These are phyloP conservation scores for Dactylellina drechsleri DNA, from an alignment of 2,329 filamentous ascomycete species.

Conservation along the genomic window DNA sequence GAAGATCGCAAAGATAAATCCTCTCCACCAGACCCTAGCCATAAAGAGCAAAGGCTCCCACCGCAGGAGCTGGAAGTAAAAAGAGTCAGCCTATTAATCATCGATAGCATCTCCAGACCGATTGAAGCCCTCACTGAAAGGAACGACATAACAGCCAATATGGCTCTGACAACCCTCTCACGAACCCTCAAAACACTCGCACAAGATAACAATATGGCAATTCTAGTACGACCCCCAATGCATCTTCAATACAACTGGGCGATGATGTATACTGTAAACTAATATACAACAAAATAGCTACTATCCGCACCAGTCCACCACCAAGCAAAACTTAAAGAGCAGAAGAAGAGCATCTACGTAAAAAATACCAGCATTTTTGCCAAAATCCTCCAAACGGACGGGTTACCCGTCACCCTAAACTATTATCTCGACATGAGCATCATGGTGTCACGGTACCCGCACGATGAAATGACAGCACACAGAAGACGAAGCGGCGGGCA, in stretches of 20 bases:
- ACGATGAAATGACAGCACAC: constrained; percentile 19
- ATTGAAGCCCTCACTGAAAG: constrained; percentile 27
- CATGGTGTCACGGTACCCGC: constrained; percentile 38
- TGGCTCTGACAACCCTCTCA: constrained; percentile 17
- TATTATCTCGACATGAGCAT: constrained; percentile 27
- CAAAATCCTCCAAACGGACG: constrained; percentile 24
- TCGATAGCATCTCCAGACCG: constrained; percentile 48
- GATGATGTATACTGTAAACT: too few relatives aligned
- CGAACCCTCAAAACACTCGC: constrained; percentile 26
- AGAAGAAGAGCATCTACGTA: constrained; percentile 18
- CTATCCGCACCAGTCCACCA: constrained; percentile 26
- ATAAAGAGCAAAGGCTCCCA: not conserved
- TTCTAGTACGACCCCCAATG: constrained; percentile 15
- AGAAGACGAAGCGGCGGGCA: constrained; percentile 32
- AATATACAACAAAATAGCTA: constrained; percentile 17
- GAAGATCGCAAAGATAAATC: not conserved
- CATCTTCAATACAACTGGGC: not conserved
- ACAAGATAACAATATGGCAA: constrained; percentile 28
- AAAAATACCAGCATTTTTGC: constrained; percentile 38
- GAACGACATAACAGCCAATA: constrained; percentile 25
- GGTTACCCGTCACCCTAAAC: constrained; percentile 21
- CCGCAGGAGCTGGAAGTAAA: not conserved
- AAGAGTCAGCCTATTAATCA: constrained; percentile 26
- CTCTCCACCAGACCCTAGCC: not conserved
- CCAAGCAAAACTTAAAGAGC: constrained; percentile 8